Evolutionary conservation across 805 yeast genomes (phyloP).

Genomic region (Lachancea kluyveri): DNA sequence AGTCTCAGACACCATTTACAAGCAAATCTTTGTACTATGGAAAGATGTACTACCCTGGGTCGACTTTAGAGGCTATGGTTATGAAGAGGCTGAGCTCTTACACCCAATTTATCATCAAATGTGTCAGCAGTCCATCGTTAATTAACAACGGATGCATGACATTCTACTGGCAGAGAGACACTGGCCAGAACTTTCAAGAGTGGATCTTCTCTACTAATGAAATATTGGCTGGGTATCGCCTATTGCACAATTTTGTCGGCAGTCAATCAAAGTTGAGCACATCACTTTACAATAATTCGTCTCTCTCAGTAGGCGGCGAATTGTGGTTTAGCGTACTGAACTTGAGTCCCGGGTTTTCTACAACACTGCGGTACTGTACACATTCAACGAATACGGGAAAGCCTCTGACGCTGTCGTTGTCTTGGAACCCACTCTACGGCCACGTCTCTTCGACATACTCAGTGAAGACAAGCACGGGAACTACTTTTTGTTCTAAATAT

Average conservation of each 20-base stretch:
- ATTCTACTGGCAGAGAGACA: conserved; percentile 62
- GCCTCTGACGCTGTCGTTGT: conserved; percentile 81
- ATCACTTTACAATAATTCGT: conserved; percentile 51
- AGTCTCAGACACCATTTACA: not conserved
- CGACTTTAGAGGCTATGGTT: conserved; percentile 81
- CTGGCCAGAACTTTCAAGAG: conserved; percentile 61
- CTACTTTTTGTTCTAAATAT: conserved; percentile 77
- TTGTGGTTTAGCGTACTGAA: conserved; percentile 80
- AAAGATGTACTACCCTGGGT: conserved; percentile 80
- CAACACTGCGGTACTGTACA: conserved; percentile 79
- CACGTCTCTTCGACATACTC: conserved; percentile 84
- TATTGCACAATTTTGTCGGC: conserved; percentile 56
- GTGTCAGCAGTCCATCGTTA: conserved; percentile 64
- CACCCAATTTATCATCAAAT: conserved; percentile 64
- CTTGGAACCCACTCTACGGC: conserved; percentile 86
- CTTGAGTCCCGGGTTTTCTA: conserved; percentile 84
- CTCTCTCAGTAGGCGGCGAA: conserved; percentile 75
- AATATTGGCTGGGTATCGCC: conserved; percentile 72
- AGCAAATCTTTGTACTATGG: conserved; percentile 60
- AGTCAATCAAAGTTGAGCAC: conserved; percentile 34
- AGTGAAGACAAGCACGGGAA: conserved; percentile 65
- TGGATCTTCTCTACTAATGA: conserved; percentile 79
- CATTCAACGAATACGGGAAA: conserved; percentile 81
- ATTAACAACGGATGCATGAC: conserved; percentile 57
- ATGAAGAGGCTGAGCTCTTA: conserved; percentile 53